These are phyloP conservation scores for Phytopythium cucurbitacearum DNA, from an alignment of 352 stramenopile genomes.

Conservation along the genomic window DNA sequence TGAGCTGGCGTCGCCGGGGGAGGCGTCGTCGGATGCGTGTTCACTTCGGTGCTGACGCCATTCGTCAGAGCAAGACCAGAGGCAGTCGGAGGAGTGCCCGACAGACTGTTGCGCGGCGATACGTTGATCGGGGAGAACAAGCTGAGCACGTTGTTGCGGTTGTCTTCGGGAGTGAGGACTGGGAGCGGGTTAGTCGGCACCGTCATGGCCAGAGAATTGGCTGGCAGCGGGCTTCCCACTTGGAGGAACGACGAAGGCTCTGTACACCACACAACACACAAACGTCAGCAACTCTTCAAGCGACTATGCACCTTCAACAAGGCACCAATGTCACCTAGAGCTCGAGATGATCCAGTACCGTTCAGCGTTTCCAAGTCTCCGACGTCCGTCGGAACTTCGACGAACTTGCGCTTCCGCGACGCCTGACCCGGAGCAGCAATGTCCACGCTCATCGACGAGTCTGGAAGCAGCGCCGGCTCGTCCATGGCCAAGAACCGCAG, in stretches of 20 bases:
- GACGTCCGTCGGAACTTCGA: conserved; percentile 50
- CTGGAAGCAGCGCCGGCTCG: conserved; percentile 62
- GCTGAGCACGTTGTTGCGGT: conserved; percentile 65
- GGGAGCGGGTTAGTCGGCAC: conserved; percentile 17
- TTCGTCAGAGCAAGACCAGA: conserved; percentile 26
- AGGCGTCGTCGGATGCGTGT: background rate
- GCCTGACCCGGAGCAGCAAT: conserved; percentile 25
- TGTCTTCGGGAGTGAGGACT: conserved; percentile 10
- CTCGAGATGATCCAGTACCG: conserved; percentile 2
- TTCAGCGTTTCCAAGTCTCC: conserved; percentile 7
- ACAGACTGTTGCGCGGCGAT: conserved; percentile 6
- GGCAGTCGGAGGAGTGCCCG: background rate
- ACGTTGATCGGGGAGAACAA: conserved; percentile 58
- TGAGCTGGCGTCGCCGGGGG: no score
- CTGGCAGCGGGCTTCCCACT: conserved; percentile 29
- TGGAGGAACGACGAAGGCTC: conserved; percentile 45
- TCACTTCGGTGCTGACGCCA: conserved; percentile 5
- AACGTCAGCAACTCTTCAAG: background rate
- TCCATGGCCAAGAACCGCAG: conserved; percentile 85
- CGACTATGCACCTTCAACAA: background rate
- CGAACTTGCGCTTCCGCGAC: conserved; percentile 78
- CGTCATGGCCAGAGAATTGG: conserved; percentile 28
- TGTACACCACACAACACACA: conserved; percentile 8
- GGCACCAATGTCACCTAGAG: background rate
- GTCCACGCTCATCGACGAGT: conserved; percentile 31